Evolutionary conservation across 164 flowering plant species (phyloP), one percentile per base, ranked within the genome.

Genomic region (Berberis thunbergii): DNA sequence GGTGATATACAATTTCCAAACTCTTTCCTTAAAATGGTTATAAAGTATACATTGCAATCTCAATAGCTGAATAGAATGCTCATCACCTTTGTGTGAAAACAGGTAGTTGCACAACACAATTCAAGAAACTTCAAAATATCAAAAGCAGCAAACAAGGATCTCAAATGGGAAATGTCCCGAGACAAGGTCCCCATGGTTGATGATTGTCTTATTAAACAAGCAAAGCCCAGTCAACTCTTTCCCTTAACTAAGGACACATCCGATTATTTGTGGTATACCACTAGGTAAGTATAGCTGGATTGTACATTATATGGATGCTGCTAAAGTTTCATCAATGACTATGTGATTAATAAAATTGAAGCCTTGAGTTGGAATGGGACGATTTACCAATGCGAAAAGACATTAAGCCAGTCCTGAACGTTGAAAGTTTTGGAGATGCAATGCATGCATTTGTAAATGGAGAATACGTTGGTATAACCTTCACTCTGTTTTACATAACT

Each of bases 181-280:
- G 60, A 57, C 11, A 39, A 1, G 43, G 12, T 57, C 45, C 60
- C 60, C 40, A 57, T 45, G 7, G 11, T 57, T 3, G 44, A 12
- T 10, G 69, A 80, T 0, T 41, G 70, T n/a, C 52, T 67, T 6
- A 48, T 64, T 2, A 66, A 59, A 49, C 1, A 43, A 7, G 39
- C n/a, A 26, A 13, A 0, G 0, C 87, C 87, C 9, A 2, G 49
- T 40, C 91, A 89, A 71, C 89, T 84, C 80, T 69, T 61, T 11
- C 38, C 41, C 60, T 49, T 76, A 71, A 85, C 83, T 1, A 89
- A 80, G 72, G 97, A 95, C 67, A 78, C 80, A 40, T 67, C 96
- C 13, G 99, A 95, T 65, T 91, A 86, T 64, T 78, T 83, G 3
- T 95, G 97, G 97, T 91, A 80, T 69, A 77, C 85, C 56, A 86